Evolutionary conservation across 352 stramenopile species (phyloP), one percentile per base, ranked within the genome.

Genomic region (Pythium rishiriense): DNA sequence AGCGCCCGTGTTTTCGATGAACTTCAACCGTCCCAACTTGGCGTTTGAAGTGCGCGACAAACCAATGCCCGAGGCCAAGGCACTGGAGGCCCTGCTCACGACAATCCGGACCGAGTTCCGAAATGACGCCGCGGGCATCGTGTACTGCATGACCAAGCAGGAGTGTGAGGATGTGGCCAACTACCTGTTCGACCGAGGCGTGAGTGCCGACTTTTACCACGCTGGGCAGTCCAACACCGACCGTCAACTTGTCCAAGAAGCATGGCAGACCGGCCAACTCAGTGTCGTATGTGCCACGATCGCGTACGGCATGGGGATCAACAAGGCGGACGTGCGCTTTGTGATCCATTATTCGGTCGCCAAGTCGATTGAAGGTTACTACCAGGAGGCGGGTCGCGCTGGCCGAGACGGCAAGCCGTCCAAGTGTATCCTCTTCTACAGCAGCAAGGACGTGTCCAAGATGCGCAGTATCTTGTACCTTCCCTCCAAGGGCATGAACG

Each of bases 301-400:
- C 70, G 94, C 94, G 14, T 99, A 98, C 70, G 96, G 96, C 33
- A 91, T 98, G 74, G 95, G 95, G 33, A 98, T 98, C 70, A 96
- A 98, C 77, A 98, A 98, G 68, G 83, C 91, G 26, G 86, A 98
- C 66, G 91, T 98, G 59, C 90, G 91, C 19, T 98, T 93, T 56
- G 93, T 98, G 22, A 83, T 98, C 59, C 93, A 98, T 78, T 97
- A 97, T 62, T 93, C 85, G 29, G 73, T 96, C 51, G 85, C 87
- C 66, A 94, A 94, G 74, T 98, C 88, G 50, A 85, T 99, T 42
- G 98, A 99, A 76, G 96, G 90, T 8, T 99, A 99, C 76, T 99
- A 98, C 78, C 97, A 99, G 74, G 97, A 99, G 75, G 93, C 89
- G 5, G 98, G 98, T 3, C 85, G 98, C 24, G 98, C 93, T 2